Evolutionary conservation across 805 yeast species (phyloP).

Genomic region (Ogataea populi-albae): DNA sequence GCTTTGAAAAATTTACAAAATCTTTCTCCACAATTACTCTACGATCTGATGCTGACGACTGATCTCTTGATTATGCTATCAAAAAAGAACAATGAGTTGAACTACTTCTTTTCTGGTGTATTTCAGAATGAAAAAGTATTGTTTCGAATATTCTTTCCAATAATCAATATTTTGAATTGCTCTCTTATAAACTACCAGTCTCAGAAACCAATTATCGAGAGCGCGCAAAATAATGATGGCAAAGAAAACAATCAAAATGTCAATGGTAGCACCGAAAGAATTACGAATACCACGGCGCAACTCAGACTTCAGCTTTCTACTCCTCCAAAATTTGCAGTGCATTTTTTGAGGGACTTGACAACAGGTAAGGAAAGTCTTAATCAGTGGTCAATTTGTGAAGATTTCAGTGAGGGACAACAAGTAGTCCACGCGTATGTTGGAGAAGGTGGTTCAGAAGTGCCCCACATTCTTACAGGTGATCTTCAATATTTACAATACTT

Average conservation of each 20-base stretch:
- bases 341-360: constrained; percentile 54
- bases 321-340: constrained; percentile 78
- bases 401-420: constrained; percentile 80
- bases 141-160: constrained; percentile 70
- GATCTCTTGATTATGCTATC: constrained; percentile 71
- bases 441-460: constrained; percentile 58
- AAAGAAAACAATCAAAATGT: neutral
- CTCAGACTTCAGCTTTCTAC: constrained; percentile 36
- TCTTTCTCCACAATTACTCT: constrained; percentile 64
- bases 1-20: constrained; percentile 50
- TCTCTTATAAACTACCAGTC: constrained; percentile 50
- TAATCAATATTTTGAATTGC: constrained; percentile 56
- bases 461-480: constrained; percentile 66
- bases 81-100: constrained; percentile 66
- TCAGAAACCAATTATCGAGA: constrained; percentile 12
- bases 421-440: constrained; percentile 63
- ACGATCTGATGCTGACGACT: constrained; percentile 61
- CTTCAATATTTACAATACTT: constrained; percentile 32
- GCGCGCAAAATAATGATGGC: neutral
- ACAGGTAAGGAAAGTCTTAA: constrained; percentile 47
- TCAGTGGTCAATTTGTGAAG: constrained; percentile 81
- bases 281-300: constrained; percentile 43
- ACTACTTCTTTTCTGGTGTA: constrained; percentile 74
- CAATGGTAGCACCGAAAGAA: constrained; percentile 23
- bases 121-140: constrained; percentile 64